Evolutionary conservation across 495 filamentous ascomycete genomes (phyloP).

Genomic region (Penicillium bialowiezense): DNA sequence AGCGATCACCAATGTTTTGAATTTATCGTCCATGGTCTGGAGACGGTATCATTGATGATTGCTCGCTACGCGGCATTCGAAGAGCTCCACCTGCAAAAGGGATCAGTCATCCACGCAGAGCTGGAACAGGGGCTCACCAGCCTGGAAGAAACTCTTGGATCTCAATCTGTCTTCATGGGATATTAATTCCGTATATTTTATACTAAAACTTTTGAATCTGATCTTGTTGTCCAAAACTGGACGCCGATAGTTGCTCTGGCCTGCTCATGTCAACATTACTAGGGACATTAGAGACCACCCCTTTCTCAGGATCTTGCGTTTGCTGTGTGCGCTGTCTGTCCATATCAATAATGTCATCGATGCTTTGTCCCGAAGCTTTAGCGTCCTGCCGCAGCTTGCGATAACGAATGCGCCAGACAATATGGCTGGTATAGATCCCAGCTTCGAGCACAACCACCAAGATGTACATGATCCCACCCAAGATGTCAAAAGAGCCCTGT

Average conservation of each 20-base stretch:
- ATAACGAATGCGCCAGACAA: conserved; percentile 65
- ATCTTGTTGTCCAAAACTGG: background rate
- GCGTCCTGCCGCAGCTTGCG: conserved; percentile 57
- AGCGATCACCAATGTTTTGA: background rate
- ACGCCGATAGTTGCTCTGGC: background rate
- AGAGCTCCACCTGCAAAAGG: background rate
- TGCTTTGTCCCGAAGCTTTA: conserved; percentile 52
- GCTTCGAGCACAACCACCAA: conserved; percentile 63
- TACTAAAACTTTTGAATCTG: background rate
- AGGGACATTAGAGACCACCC: background rate
- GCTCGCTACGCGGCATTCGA: background rate
- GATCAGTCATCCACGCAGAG: background rate
- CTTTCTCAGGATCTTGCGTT: background rate
- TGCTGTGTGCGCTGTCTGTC: conserved; percentile 7
- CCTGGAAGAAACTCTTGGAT: too few relatives aligned
- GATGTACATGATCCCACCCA: conserved; percentile 69
- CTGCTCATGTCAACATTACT: background rate
- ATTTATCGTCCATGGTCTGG: background rate
- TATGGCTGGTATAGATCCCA: conserved; percentile 67
- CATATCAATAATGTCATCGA: conserved; percentile 58
- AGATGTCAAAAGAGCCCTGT: conserved; percentile 66
- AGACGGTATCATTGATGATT: background rate
- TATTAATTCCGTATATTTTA: too few relatives aligned
- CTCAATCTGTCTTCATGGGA: too few relatives aligned
- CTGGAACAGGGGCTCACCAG: too few relatives aligned